Evolutionary conservation across 2,329 filamentous ascomycete genomes (phyloP).

Genomic region (Rugonectria rugulosa): DNA sequence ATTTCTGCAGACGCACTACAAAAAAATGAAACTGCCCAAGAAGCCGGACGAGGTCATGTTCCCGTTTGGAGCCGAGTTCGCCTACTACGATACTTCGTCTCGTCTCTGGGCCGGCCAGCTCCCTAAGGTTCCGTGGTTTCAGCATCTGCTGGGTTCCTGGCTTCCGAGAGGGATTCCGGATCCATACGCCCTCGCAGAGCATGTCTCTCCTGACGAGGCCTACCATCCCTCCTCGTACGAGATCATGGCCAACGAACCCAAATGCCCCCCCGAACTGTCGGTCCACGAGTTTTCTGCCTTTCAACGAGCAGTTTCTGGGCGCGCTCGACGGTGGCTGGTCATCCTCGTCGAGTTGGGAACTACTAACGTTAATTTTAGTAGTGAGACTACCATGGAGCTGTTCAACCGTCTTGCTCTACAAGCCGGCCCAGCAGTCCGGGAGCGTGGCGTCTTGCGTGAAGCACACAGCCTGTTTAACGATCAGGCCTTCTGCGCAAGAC

Average conservation of each 20-base stretch:
- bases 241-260: slow-evolving; percentile 56
- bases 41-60: slow-evolving; percentile 17
- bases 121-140: slow-evolving; percentile 7
- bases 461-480: slow-evolving; percentile 60
- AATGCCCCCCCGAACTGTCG: slow-evolving; percentile 55
- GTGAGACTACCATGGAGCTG: slow-evolving; percentile 56
- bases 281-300: slow-evolving; percentile 62
- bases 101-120: slow-evolving; percentile 26
- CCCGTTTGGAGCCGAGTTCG: slow-evolving; percentile 26
- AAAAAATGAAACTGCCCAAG: slow-evolving; percentile 25
- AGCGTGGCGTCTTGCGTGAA: slow-evolving; percentile 48
- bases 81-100: slow-evolving; percentile 23
- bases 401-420: slow-evolving; percentile 62
- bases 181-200: slow-evolving; percentile 16
- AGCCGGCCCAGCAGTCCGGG: slow-evolving; percentile 57
- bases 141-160: slow-evolving; percentile 36
- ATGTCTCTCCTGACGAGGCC: slow-evolving; percentile 4
- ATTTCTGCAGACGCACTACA: slow-evolving; percentile 38
- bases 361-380: slow-evolving; percentile 66
- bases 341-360: slow-evolving; percentile 60
- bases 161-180: slow-evolving; percentile 26
- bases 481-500: slow-evolving; percentile 53
- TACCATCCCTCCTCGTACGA: slow-evolving; percentile 62
- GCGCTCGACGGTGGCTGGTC: slow-evolving; percentile 56
- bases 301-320: slow-evolving; percentile 56